Base-by-base conservation (phyloP, 2,329 filamentous ascomycete genomes). In the Lachnellula suecica region DNA sequence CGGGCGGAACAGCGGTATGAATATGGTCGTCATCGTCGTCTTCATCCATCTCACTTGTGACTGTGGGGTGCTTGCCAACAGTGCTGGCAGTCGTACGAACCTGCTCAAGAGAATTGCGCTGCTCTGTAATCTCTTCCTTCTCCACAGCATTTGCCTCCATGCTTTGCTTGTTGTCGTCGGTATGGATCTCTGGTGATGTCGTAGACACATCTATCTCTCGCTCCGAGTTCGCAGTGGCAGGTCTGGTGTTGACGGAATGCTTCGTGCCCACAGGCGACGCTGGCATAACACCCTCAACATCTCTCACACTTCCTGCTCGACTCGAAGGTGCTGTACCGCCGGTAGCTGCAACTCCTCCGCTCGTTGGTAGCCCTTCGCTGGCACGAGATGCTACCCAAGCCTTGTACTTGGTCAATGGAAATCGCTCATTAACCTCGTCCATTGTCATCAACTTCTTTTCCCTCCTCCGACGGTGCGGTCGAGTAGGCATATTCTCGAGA, bases 361-460 rank as follows among this genome's bases (percentile, higher is more conserved):
- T 82, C 9, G 91, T 88, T 3, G 93, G 86, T 43, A 97, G 75
- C 7, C 93, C 94, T 69, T 95, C 84, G 52, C 87, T 83, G 51
- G 91, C 91, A 53, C 93, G 86, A 50, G 84, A 84, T 6, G 89
- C 86, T 53, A 94, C 88, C 93, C 94, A 99, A 47, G 81, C 83
- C 76, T 99, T 97, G 81, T 99, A 99, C 72, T 97, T 97, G 63
- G 85, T 86, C 74, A 97, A 84, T 0, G 94, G 93, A 65, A 99
- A 99, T 63, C 95, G 90, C 62, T 95, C 91, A 68, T 99, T 97
- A 58, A 99, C 94, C 72, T 99, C 94, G 57, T 99, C 94, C 85
- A 97, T 97, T 2, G 89, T 89, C 94, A 99, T 97, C 62, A 99
- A 73, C 71, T 97, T 99, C 84, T 99, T 99, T 72, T 99, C 94